These are phyloP conservation scores for Rehmannia glutinosa DNA, from an alignment of 257 asterid genomes.

Conservation along the genomic window DNA sequence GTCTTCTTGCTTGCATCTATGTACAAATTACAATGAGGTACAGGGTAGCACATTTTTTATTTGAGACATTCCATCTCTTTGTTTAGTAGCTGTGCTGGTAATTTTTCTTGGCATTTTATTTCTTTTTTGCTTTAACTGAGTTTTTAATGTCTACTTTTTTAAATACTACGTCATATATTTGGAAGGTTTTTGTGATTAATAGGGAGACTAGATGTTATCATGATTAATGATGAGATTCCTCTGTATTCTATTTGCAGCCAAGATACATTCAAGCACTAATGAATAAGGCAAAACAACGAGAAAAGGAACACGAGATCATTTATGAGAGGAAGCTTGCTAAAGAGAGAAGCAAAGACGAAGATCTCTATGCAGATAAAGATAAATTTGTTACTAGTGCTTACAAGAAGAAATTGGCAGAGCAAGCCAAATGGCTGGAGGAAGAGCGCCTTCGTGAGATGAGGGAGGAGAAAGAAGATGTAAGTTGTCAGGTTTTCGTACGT, in stretches of 20 bases:
- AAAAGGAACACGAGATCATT: conserved; percentile 72
- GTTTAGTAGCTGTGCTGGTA: too few species aligned
- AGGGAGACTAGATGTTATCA: background rate
- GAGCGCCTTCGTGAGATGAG: conserved; percentile 81
- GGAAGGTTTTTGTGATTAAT: too few species aligned
- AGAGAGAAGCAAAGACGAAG: conserved; percentile 83
- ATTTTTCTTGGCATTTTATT: too few species aligned
- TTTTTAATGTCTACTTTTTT: too few species aligned
- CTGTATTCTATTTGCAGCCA: conserved; percentile 49
- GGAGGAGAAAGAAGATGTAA: conserved; percentile 78
- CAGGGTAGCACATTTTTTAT: too few species aligned
- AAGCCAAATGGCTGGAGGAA: conserved; percentile 86
- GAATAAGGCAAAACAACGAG: conserved; percentile 78
- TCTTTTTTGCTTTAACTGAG: too few species aligned
- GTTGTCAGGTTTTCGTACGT: conserved; percentile 16
- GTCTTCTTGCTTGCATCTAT: background rate
- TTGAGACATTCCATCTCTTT: too few species aligned
- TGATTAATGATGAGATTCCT: background rate
- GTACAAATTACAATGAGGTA: background rate
- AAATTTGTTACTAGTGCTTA: conserved; percentile 83
- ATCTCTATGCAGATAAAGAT: conserved; percentile 75
- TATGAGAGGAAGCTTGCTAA: conserved; percentile 95
- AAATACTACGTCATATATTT: too few species aligned
- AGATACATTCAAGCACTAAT: conserved; percentile 59
- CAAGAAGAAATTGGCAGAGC: conserved; percentile 90